Evolutionary conservation across 2,329 filamentous ascomycete genomes (phyloP), one percentile per base, ranked within the genome.

Genomic region (Microcyclosporella mali): DNA sequence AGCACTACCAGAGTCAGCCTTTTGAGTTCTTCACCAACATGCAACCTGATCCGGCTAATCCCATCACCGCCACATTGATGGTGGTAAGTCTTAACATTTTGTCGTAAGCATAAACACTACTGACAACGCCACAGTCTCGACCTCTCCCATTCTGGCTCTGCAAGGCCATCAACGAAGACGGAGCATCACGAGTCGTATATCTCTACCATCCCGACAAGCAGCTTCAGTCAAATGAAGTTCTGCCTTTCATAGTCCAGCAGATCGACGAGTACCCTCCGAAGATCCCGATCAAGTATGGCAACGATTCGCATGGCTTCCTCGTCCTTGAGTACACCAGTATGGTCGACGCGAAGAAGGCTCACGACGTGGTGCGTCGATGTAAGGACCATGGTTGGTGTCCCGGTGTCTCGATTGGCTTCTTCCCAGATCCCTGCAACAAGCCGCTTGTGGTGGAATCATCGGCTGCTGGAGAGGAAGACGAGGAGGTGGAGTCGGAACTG

Each of bases 261-360:
- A n/a, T 11, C 25, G n/a, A 14, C 17, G 2, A 15, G 2, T 30
- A 19, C 17, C 28, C 27, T 11, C 6, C 21, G 3, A 34, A 34
- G 33, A 15, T 19, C 16, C 40, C 40, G 4, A 19, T 41, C n/a
- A 36, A 14, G 3, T n/a, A 21, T 10, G 40, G 32, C 3, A 18
- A 28, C 16, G 40, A 36, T 19, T 6, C 17, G 6, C 32, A 36
- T 10, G 40, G 40, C 3, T 12, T 41, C 21, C 30, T 41, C 32
- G 15, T 36, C 21, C 18, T 41, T 9, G 40, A 41, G 40, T 41
- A 28, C 21, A 32, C 40, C n/a, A 18, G 19, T 16, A 41, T 41
- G 18, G 9, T 6, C 6, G 40, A 41, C 10, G 40, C 40, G 10
- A 35, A 19, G 21, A 14, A 6, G 15, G 40, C 21, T 9, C 9